phyloP scores from a whole-genome alignment of 164 flowering plant genomes.

The Houttuynia cordata region DNA sequence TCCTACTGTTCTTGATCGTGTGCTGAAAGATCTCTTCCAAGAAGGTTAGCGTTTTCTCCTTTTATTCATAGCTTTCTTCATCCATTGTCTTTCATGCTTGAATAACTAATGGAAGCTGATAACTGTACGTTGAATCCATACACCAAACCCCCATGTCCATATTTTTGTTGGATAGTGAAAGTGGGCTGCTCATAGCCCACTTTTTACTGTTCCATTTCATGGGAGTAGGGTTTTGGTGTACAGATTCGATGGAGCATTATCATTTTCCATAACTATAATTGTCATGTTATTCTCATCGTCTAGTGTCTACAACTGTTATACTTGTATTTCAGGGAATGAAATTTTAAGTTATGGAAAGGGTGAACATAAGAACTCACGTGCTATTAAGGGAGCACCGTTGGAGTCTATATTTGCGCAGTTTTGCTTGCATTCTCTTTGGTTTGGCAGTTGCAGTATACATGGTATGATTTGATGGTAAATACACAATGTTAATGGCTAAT shows the following conservation, averaged over 20 bases:
- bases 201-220: no score
- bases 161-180: no score
- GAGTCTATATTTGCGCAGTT: constrained; percentile 91
- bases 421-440: constrained; percentile 81
- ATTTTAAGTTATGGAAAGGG: constrained; percentile 26
- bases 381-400: constrained; percentile 81
- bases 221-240: no score
- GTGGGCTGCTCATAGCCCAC: no score
- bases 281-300: no score
- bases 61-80: neutral
- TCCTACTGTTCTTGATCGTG: constrained; percentile 83
- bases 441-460: constrained; percentile 87
- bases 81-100: neutral
- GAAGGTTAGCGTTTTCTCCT: constrained; percentile 39
- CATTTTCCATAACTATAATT: no score
- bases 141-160: no score
- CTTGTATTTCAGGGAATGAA: constrained; percentile 19
- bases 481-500: no score
- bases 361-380: constrained; percentile 56
- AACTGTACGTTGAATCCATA: no score
- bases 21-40: constrained; percentile 84
- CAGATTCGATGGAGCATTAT: no score
- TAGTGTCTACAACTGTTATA: no score
- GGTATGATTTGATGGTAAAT: constrained; percentile 32
- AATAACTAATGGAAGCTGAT: no score